These are phyloP conservation scores for Neurospora intermedia DNA, from an alignment of 495 filamentous ascomycete species.

Conservation along the genomic window DNA sequence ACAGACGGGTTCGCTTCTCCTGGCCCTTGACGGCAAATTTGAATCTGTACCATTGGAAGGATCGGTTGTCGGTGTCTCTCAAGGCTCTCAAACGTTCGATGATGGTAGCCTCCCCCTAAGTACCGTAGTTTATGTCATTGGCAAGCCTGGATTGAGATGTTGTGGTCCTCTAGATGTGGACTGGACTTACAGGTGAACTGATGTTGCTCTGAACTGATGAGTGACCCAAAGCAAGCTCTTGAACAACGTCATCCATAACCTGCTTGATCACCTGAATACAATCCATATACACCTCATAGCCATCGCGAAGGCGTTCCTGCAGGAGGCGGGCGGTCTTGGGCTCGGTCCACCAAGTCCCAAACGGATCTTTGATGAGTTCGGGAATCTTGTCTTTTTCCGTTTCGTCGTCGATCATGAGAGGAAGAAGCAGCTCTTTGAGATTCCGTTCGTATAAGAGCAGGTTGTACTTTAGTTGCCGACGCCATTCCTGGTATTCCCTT, in stretches of 20 bases:
- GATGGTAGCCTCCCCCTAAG: not conserved
- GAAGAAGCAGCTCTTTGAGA: slow-evolving; percentile 7
- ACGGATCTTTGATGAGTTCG: slow-evolving; percentile 4
- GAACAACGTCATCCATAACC: slow-evolving; percentile 4
- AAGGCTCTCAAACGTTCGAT: not conserved
- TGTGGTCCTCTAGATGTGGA: too few species aligned
- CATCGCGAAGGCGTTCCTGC: not conserved
- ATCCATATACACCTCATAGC: slow-evolving; percentile 11
- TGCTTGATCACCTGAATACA: slow-evolving; percentile 2
- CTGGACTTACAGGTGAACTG: slow-evolving; percentile 1
- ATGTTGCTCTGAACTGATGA: not conserved
- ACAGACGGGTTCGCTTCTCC: not conserved
- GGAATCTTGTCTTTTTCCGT: not conserved
- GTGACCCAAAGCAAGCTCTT: slow-evolving; percentile 2
- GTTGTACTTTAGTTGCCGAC: slow-evolving; percentile 13
- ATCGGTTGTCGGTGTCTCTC: not conserved
- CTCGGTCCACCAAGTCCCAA: slow-evolving; percentile 7
- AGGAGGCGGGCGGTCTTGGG: not conserved
- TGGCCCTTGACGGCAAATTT: not conserved
- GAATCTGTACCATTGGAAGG: not conserved
- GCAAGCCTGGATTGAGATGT: not conserved
- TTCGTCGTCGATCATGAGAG: slow-evolving; percentile 3
- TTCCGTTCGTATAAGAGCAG: not conserved
- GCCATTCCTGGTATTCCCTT: slow-evolving; percentile 18
- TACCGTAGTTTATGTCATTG: not conserved